These are phyloP conservation scores for Exobasidium cylindrosporum DNA, from an alignment of 1,284 basidiomycete species.

Conservation along the genomic window DNA sequence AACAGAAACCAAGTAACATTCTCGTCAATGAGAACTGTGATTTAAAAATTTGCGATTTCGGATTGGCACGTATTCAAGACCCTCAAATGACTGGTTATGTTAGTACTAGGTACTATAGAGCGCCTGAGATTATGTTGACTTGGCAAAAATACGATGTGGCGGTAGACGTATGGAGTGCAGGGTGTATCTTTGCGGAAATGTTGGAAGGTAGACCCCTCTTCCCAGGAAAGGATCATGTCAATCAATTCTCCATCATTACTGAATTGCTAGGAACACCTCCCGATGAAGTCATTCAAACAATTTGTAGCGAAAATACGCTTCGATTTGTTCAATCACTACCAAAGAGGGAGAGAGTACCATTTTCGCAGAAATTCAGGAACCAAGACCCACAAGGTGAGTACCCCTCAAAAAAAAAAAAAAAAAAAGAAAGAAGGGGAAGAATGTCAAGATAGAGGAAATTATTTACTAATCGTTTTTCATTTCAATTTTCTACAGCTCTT, in stretches of 20 bases:
- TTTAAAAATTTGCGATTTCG: conserved; percentile 98
- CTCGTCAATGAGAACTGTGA: conserved; percentile 99
- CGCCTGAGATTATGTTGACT: conserved; percentile 99
- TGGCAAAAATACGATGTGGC: conserved; percentile 99
- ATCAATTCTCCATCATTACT: conserved; percentile 99
- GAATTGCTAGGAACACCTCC: conserved; percentile 95
- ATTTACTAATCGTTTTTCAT: conserved; percentile 47
- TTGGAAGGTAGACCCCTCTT: conserved; percentile 97
- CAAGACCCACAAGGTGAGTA: conserved; percentile 64
- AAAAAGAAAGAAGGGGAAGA: no score
- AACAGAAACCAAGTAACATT: conserved; percentile 98
- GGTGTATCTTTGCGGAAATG: conserved; percentile 99
- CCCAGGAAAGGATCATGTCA: conserved; percentile 98
- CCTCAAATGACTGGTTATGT: conserved; percentile 99
- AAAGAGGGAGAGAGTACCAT: conserved; percentile 91
- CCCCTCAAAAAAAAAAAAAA: no score
- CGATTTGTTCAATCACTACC: conserved; percentile 96
- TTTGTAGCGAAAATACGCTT: conserved; percentile 97
- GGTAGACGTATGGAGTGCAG: conserved; percentile 65
- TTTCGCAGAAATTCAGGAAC: conserved; percentile 87
- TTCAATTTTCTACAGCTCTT: conserved; percentile 65
- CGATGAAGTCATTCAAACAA: conserved; percentile 98
- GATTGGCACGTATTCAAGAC: conserved; percentile 85
- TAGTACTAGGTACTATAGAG: conserved; percentile 96
- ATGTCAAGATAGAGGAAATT: no score